Conservation (phyloP, 805 yeast genomes). For the Suhomyces kilbournensis region DNA sequence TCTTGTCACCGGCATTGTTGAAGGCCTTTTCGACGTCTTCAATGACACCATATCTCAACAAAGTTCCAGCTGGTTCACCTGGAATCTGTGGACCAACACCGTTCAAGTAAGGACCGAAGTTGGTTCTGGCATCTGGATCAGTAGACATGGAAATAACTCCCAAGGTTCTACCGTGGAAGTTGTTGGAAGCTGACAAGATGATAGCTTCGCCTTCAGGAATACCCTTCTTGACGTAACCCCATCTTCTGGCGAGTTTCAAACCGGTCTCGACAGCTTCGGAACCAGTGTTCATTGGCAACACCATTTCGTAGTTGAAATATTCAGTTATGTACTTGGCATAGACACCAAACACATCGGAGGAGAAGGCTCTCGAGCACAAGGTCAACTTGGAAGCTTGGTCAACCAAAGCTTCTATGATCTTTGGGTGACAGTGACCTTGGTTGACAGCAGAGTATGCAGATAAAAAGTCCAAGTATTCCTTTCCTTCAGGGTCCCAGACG, state of each 20-base stretch:
- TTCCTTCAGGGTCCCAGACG: constrained; percentile 98
- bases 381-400: constrained; percentile 87
- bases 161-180: constrained; percentile 95
- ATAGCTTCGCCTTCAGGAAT: constrained; percentile 83
- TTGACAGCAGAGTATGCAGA: constrained; percentile 97
- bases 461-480: constrained; percentile 85
- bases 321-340: constrained; percentile 88
- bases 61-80: constrained; percentile 56
- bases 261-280: constrained; percentile 98
- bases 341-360: constrained; percentile 81
- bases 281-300: constrained; percentile 97
- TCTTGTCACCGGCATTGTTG: constrained; percentile 76
- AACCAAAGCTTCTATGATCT: constrained; percentile 75
- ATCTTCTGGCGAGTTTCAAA: constrained; percentile 89
- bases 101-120: constrained; percentile 85
- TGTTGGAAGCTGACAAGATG: constrained; percentile 80
- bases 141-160: constrained; percentile 96
- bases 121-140: constrained; percentile 84
- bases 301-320: constrained; percentile 86
- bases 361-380: constrained; percentile 87
- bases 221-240: constrained; percentile 90
- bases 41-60: constrained; percentile 77
- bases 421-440: constrained; percentile 98
- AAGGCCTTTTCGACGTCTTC: constrained; percentile 86
- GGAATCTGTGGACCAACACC: constrained; percentile 86